Evolutionary conservation across 768 basidiomycete species (phyloP).

Genomic region (Suillus bovinus): DNA sequence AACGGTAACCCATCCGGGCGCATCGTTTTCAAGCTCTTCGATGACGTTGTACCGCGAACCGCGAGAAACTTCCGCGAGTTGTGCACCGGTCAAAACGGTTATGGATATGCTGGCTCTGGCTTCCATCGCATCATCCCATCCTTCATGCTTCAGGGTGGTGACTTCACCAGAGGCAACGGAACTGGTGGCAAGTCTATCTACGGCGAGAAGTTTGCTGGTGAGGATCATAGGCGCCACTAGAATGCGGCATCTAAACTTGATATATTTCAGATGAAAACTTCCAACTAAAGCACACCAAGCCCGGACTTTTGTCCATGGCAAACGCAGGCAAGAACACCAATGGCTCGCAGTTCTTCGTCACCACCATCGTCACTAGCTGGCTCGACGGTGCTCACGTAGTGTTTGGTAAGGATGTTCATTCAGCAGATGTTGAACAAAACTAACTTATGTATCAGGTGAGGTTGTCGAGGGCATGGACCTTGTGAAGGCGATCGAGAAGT

Average conservation of each 20-base stretch:
- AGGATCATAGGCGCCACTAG: conserved; percentile 17
- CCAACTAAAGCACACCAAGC: conserved; percentile 68
- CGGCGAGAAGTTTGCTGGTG: conserved; percentile 65
- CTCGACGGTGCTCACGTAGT: conserved; percentile 86
- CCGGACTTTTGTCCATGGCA: conserved; percentile 74
- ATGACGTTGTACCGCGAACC: conserved; percentile 74
- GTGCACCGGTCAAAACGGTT: conserved; percentile 72
- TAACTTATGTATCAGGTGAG: conserved; percentile 42
- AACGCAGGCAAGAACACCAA: conserved; percentile 85
- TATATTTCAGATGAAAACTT: conserved; percentile 80
- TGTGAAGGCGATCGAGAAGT: conserved; percentile 45
- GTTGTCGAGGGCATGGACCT: conserved; percentile 66
- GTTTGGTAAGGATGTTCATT: conserved; percentile 55
- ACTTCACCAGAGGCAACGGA: conserved; percentile 70
- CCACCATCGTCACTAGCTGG: conserved; percentile 75
- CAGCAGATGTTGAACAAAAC: neutral
- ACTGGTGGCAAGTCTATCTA: conserved; percentile 84
- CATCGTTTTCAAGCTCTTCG: conserved; percentile 85
- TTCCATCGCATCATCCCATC: conserved; percentile 87
- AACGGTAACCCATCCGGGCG: conserved; percentile 43
- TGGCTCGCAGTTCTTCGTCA: conserved; percentile 91
- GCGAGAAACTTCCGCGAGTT: conserved; percentile 88
- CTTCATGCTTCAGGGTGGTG: conserved; percentile 92
- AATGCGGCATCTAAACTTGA: conserved; percentile 17
- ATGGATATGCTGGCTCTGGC: conserved; percentile 61